Percentiles rank a stretch among this genome's conserved stretches.
Conservation (phyloP, 768 basidiomycete genomes). For the Chalciporus pseudorubinellus region DNA sequence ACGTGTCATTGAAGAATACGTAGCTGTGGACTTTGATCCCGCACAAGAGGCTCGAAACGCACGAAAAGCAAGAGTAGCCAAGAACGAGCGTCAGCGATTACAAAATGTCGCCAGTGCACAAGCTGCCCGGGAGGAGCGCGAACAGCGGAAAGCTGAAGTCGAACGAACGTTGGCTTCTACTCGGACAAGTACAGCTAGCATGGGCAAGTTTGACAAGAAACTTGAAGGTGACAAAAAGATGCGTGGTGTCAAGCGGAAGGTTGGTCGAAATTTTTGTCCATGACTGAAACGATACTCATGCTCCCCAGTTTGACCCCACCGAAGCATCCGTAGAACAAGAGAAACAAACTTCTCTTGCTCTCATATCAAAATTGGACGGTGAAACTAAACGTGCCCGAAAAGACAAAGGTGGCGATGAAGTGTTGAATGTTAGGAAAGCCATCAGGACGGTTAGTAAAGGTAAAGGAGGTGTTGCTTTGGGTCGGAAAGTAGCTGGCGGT, state of each 20-base stretch:
- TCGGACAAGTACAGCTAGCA: constrained; percentile 84
- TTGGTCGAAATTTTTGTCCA: constrained; percentile 25
- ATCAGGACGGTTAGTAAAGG: constrained; percentile 74
- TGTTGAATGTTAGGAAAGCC: constrained; percentile 88
- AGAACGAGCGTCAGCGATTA: constrained; percentile 76
- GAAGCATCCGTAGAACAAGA: constrained; percentile 66
- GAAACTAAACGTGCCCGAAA: constrained; percentile 53
- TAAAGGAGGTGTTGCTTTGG: constrained; percentile 58
- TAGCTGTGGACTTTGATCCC: constrained; percentile 82
- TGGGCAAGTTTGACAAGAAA: constrained; percentile 91
- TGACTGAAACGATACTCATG: constrained; percentile 1
- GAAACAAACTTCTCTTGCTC: constrained; percentile 65
- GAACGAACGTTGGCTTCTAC: constrained; percentile 74
- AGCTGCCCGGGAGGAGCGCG: constrained; percentile 34
- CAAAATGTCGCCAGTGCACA: constrained; percentile 69
- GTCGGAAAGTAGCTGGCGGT: constrained; percentile 37
- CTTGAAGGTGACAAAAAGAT: constrained; percentile 91
- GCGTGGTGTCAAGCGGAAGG: constrained; percentile 91
- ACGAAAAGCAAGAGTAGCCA: constrained; percentile 76
- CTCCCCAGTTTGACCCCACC: constrained; percentile 75
- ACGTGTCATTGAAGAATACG: background rate
- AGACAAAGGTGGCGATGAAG: constrained; percentile 45
- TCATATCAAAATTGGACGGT: constrained; percentile 77
- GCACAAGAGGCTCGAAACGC: constrained; percentile 69
- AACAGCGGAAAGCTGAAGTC: constrained; percentile 67